Conservation (phyloP, 1,139 yeast species). For the Hemisphaericaspora xylofermentans region DNA sequence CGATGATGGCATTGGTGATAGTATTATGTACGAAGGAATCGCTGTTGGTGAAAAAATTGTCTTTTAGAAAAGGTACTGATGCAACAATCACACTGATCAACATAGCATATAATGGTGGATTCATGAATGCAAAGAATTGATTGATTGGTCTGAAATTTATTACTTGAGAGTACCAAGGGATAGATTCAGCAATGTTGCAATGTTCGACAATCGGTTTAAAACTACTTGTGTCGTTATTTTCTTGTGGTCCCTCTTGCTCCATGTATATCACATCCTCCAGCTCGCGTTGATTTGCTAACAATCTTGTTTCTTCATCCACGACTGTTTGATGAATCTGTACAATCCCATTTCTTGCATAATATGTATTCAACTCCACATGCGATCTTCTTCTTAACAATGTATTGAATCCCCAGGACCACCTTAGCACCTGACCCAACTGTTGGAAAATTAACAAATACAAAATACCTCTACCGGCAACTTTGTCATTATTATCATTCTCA, state of each 20-base stretch:
- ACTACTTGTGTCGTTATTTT: constrained; percentile 13
- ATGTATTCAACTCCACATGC: constrained; percentile 37
- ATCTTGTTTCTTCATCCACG: constrained; percentile 12
- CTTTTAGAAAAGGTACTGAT: constrained; percentile 67
- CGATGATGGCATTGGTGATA: constrained; percentile 69
- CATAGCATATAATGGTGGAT: constrained; percentile 96
- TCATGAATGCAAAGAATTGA: constrained; percentile 59
- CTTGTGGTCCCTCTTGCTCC: constrained; percentile 3
- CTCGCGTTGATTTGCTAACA: constrained; percentile 4
- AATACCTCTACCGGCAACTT: constrained; percentile 78
- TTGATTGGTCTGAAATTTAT: constrained; percentile 15
- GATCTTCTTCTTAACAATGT: constrained; percentile 59
- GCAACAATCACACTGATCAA: constrained; percentile 80
- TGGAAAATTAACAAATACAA: constrained; percentile 76
- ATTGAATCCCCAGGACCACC: constrained; percentile 95
- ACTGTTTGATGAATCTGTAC: constrained; percentile 3
- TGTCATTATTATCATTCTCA: constrained; percentile 62
- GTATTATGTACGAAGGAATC: constrained; percentile 68
- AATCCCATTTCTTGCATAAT: constrained; percentile 19
- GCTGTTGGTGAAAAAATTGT: constrained; percentile 56
- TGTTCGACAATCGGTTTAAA: constrained; percentile 1
- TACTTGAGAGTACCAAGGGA: constrained; percentile 5
- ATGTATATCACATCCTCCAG: constrained; percentile 11
- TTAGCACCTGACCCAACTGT: constrained; percentile 77
- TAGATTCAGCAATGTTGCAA: not conserved